These are phyloP conservation scores for Stemphylium lycopersici DNA, from an alignment of 2,329 filamentous ascomycete species.

Conservation along the genomic window DNA sequence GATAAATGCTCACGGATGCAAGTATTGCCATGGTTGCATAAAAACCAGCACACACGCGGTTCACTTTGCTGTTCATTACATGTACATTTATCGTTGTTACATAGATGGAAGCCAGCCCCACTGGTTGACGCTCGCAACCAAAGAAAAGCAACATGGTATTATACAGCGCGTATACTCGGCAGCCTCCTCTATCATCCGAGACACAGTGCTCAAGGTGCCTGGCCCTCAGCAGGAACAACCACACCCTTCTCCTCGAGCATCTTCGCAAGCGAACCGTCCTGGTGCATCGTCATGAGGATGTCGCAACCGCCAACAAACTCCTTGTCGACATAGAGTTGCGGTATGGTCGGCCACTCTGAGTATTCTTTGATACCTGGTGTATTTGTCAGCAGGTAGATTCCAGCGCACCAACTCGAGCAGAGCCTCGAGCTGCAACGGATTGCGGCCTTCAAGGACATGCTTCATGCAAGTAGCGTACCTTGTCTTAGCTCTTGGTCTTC, in stretches of 20 bases:
- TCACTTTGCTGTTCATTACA: background rate
- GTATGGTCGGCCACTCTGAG: conserved; percentile 98
- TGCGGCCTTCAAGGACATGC: too few species aligned
- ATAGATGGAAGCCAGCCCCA: background rate
- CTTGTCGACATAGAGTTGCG: conserved; percentile 92
- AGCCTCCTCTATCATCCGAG: background rate
- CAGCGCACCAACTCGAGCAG: too few species aligned
- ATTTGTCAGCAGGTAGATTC: conserved; percentile 20
- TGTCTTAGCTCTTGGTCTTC: conserved; percentile 86
- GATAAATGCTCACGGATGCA: too few species aligned
- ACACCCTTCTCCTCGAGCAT: conserved; percentile 90
- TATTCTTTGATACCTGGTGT: conserved; percentile 92
- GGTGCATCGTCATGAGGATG: conserved; percentile 95
- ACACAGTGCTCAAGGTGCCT: conserved; percentile 21
- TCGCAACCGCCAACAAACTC: conserved; percentile 98
- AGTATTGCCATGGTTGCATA: too few species aligned
- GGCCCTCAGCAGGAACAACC: conserved; percentile 61
- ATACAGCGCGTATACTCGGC: background rate
- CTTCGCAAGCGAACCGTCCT: conserved; percentile 91
- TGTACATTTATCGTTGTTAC: conserved; percentile 8
- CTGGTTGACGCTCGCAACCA: background rate
- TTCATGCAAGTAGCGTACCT: conserved; percentile 57
- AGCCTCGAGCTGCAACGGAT: too few species aligned
- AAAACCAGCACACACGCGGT: too few species aligned
- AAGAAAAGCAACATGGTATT: background rate